These are phyloP conservation scores for Daldinia bambusicola DNA, from an alignment of 495 filamentous ascomycete genomes.

Conservation along the genomic window DNA sequence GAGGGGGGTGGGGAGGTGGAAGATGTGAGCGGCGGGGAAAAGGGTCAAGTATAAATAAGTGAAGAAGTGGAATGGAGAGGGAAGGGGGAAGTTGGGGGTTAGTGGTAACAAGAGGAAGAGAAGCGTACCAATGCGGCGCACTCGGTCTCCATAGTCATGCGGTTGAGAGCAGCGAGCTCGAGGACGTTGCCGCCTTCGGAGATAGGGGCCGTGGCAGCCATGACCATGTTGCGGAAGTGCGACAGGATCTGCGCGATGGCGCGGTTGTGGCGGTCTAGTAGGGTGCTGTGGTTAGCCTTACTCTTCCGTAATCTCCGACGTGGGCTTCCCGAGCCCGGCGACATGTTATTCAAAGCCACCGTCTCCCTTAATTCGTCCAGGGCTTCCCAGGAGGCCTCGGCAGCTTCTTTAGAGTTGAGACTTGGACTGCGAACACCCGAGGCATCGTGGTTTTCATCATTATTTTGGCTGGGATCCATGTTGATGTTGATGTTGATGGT, in stretches of 20 bases:
- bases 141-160: constrained; percentile 52
- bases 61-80: too few relatives aligned
- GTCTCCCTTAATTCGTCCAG: too few relatives aligned
- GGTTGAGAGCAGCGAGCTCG: constrained; percentile 52
- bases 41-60: too few relatives aligned
- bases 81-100: too few relatives aligned
- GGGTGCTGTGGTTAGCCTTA: constrained; percentile 26
- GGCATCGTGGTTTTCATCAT: background rate
- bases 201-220: constrained; percentile 46
- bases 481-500: background rate
- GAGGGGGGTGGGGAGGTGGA: background rate
- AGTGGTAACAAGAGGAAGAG: background rate
- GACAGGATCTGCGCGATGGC: constrained; percentile 54
- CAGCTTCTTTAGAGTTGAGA: background rate
- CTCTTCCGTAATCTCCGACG: background rate
- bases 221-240: constrained; percentile 50
- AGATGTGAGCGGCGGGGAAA: background rate
- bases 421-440: background rate
- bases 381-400: too few relatives aligned
- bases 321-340: background rate
- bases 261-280: constrained; percentile 53
- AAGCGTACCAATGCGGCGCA: constrained; percentile 47
- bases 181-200: constrained; percentile 41
- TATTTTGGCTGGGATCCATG: background rate
- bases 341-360: too few relatives aligned